These are phyloP conservation scores for Hygrocybe coccinea DNA, from an alignment of 768 basidiomycete species.

Conservation along the genomic window DNA sequence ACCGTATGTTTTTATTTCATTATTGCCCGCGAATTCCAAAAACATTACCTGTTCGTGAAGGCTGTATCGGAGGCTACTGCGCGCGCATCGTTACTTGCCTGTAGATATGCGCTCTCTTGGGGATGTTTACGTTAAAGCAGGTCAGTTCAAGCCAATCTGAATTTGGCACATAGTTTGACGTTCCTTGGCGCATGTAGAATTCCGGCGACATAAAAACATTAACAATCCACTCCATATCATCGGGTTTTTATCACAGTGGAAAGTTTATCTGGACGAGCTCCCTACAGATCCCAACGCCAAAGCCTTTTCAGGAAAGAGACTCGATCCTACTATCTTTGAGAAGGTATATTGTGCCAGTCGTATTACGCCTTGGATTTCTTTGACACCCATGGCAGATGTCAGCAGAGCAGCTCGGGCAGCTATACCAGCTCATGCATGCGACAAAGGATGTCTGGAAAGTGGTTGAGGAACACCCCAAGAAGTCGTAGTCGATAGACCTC, in stretches of 20 bases:
- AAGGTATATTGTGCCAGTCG: slow-evolving; percentile 46
- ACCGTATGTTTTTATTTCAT: slow-evolving; percentile 52
- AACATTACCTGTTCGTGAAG: slow-evolving; percentile 33
- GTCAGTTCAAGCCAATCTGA: slow-evolving; percentile 31
- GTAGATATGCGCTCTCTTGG: slow-evolving; percentile 79
- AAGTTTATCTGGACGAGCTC: slow-evolving; percentile 76
- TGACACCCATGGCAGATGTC: slow-evolving; percentile 59
- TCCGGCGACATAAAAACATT: slow-evolving; percentile 71
- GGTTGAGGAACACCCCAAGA: slow-evolving; percentile 14
- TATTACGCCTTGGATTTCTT: background rate
- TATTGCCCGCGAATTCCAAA: background rate
- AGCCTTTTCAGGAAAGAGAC: slow-evolving; percentile 55
- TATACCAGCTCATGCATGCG: slow-evolving; percentile 92
- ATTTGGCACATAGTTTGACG: background rate
- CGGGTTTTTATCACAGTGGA: slow-evolving; percentile 95
- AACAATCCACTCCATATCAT: slow-evolving; percentile 89
- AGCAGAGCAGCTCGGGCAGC: slow-evolving; percentile 82
- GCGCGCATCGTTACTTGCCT: slow-evolving; percentile 73
- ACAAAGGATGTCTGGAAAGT: slow-evolving; percentile 82
- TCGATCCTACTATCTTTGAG: slow-evolving; percentile 70
- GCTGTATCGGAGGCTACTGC: slow-evolving; percentile 73
- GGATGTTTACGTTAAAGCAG: slow-evolving; percentile 80
- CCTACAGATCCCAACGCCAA: slow-evolving; percentile 43
- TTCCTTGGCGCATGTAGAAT: slow-evolving; percentile 51
- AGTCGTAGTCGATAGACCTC: background rate